Evolutionary conservation across 148 eudicot genomes (phyloP).

Genomic region (Chenopodium album): DNA sequence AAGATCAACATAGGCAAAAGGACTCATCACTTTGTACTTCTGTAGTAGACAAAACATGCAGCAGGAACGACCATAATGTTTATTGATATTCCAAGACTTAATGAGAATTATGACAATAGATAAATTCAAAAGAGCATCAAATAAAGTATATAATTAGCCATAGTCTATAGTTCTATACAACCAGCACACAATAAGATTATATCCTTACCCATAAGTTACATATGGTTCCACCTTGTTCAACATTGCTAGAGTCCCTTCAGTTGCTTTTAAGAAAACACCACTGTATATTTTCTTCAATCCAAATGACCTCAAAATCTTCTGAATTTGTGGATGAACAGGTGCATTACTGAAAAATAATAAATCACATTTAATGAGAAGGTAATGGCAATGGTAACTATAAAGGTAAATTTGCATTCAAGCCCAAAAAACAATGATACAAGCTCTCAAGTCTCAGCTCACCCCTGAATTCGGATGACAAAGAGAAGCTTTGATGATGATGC

Average conservation of each 20-base stretch:
- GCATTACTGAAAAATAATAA: constrained; percentile 47
- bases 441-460: constrained; percentile 41
- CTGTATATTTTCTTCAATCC: constrained; percentile 56
- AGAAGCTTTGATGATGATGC: constrained; percentile 54
- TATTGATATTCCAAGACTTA: neutral
- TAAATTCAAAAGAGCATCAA: neutral
- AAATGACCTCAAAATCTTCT: constrained; percentile 61
- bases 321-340: constrained; percentile 67
- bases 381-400: neutral
- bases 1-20: neutral
- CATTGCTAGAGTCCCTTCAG: constrained; percentile 54
- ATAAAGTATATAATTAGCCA: neutral
- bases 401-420: neutral
- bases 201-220: constrained; percentile 77
- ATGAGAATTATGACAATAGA: neutral
- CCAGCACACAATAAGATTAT: neutral
- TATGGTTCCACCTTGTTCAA: constrained; percentile 84
- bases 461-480: constrained; percentile 76
- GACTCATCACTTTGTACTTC: too few species aligned
- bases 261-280: constrained; percentile 86
- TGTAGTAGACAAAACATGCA: neutral
- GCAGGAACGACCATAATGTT: neutral
- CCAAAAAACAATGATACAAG: too few species aligned
- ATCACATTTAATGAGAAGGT: constrained; percentile 10
- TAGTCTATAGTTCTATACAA: neutral